These are phyloP conservation scores for Podila verticillata DNA, from an alignment of 192 early-diverging fungal genomes.

Conservation along the genomic window DNA sequence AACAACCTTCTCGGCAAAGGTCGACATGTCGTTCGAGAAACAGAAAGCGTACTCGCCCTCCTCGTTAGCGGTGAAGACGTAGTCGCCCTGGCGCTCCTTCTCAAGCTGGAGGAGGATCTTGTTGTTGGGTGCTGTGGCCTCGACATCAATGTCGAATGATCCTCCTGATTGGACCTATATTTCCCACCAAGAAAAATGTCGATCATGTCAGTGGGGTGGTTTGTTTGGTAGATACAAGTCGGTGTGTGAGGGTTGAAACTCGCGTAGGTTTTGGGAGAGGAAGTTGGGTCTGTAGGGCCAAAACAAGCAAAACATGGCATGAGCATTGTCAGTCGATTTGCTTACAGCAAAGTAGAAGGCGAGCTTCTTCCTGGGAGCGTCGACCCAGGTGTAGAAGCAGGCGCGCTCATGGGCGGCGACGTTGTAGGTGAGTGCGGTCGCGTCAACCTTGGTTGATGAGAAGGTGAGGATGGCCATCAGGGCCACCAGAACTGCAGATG, in stretches of 20 bases:
- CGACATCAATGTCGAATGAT: constrained; percentile 96
- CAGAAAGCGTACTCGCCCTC: constrained; percentile 96
- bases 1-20: constrained; percentile 93
- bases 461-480: constrained; percentile 35
- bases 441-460: constrained; percentile 39
- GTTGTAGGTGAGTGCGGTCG: constrained; percentile 80
- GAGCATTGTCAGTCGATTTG: constrained; percentile 12
- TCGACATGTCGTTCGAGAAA: constrained; percentile 95
- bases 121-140: constrained; percentile 80
- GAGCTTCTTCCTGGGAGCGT: constrained; percentile 87
- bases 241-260: not conserved
- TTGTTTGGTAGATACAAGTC: no score
- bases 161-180: constrained; percentile 94
- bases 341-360: constrained; percentile 98
- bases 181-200: not conserved
- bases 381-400: constrained; percentile 90
- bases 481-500: constrained; percentile 35
- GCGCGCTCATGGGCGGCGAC: constrained; percentile 90
- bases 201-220: not conserved
- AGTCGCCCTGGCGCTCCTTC: constrained; percentile 95
- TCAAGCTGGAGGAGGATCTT: constrained; percentile 77
- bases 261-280: not conserved
- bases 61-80: constrained; percentile 86
- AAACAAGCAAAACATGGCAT: not conserved
- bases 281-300: not conserved